Percentiles rank a stretch among this genome's conserved stretches.
Conservation (phyloP, 345 rosid species). For the Geranium brycei region DNA sequence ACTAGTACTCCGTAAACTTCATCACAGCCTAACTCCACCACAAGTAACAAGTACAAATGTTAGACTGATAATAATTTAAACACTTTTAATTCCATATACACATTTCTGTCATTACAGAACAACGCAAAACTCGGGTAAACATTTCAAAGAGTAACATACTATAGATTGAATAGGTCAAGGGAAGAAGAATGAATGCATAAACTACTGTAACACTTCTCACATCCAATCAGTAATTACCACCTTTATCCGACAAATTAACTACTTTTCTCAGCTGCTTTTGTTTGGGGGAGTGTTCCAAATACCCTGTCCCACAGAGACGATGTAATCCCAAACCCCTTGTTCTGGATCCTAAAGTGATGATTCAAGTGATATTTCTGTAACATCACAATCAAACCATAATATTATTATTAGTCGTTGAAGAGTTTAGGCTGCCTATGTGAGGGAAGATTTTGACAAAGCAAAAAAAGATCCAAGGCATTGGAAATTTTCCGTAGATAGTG, state of each 20-base stretch:
- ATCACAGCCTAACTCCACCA: too few species aligned
- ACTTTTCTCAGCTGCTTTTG: conserved; percentile 23
- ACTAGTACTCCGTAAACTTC: too few species aligned
- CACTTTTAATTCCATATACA: neutral
- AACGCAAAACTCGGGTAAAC: neutral
- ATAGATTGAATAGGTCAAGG: neutral
- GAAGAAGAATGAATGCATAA: neutral
- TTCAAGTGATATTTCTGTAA: conserved; percentile 86
- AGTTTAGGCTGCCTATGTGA: too few species aligned
- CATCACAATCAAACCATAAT: neutral
- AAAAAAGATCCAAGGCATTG: too few species aligned
- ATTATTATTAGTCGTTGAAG: neutral
- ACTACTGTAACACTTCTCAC: neutral
- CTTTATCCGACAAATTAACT: conserved; percentile 1
- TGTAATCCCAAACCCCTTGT: conserved; percentile 84
- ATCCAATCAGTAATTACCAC: too few species aligned
- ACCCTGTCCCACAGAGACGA: conserved; percentile 81
- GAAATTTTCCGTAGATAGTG: too few species aligned
- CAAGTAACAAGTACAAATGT: too few species aligned
- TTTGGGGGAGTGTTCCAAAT: conserved; percentile 68
- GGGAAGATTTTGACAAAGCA: too few species aligned
- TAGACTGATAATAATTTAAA: too few species aligned
- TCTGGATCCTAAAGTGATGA: conserved; percentile 85
- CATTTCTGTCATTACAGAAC: neutral
- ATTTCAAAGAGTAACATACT: neutral